These are phyloP conservation scores for Solanum lycopersicoides DNA, from an alignment of 257 asterid species.

Conservation along the genomic window DNA sequence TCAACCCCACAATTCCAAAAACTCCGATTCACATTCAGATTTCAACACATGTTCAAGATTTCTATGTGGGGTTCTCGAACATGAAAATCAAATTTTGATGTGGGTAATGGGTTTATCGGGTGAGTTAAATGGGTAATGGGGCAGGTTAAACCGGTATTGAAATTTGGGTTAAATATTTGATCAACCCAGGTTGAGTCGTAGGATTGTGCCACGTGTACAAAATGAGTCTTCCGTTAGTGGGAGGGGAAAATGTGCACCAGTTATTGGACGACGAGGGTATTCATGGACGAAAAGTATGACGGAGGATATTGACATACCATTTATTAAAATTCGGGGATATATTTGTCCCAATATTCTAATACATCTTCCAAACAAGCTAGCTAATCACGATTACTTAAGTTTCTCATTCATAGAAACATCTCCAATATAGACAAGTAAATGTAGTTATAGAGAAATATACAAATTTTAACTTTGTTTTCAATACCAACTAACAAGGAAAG, in stretches of 20 bases:
- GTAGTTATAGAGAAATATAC: background rate
- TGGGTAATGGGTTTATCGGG: too few species aligned
- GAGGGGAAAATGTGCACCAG: too few species aligned
- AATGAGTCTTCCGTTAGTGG: too few species aligned
- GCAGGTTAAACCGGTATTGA: too few species aligned
- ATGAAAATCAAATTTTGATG: background rate
- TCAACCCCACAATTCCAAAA: background rate
- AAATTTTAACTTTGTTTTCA: background rate
- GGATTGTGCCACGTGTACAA: too few species aligned
- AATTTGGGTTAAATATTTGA: too few species aligned
- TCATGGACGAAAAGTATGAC: too few species aligned
- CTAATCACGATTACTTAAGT: background rate
- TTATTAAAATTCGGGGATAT: too few species aligned
- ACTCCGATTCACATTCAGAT: background rate
- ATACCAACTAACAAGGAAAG: background rate
- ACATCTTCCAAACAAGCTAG: background rate
- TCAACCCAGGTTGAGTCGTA: too few species aligned
- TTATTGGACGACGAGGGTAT: too few species aligned
- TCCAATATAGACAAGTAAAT: background rate
- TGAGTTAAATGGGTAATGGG: too few species aligned
- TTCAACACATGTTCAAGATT: background rate
- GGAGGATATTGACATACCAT: too few species aligned
- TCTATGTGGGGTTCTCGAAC: background rate
- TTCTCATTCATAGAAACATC: background rate
- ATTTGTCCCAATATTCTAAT: background rate